Evolutionary conservation across 1,284 basidiomycete species (phyloP).

Genomic region (Entoloma clypeatum): DNA sequence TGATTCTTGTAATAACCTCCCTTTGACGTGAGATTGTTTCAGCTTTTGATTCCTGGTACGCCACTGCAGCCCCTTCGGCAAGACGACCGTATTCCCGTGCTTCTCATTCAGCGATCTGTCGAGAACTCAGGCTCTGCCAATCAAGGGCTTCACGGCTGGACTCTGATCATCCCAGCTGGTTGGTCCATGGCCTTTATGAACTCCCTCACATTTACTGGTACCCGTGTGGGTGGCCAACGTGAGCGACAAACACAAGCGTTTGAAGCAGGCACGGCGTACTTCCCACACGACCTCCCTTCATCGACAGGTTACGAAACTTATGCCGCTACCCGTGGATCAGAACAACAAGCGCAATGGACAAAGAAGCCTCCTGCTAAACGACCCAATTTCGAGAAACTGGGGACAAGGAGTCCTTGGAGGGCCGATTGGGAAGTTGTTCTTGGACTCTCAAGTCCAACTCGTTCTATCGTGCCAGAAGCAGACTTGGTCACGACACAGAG

Average conservation of each 20-base stretch:
- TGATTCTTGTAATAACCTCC: too few species aligned
- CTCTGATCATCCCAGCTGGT: slow-evolving; percentile 75
- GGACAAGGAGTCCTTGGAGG: slow-evolving; percentile 67
- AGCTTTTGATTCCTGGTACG: slow-evolving; percentile 78
- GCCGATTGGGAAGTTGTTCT: slow-evolving; percentile 71
- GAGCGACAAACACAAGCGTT: slow-evolving; percentile 75
- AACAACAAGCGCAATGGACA: slow-evolving; percentile 66
- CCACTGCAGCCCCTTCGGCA: slow-evolving; percentile 58
- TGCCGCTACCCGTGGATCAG: slow-evolving; percentile 42
- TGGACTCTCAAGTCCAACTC: slow-evolving; percentile 37
- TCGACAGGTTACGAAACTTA: slow-evolving; percentile 51
- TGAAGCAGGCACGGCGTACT: slow-evolving; percentile 70
- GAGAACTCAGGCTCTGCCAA: slow-evolving; percentile 35
- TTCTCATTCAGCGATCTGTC: slow-evolving; percentile 80
- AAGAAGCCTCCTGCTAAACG: slow-evolving; percentile 84
- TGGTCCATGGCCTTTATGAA: slow-evolving; percentile 87
- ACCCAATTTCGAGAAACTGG: slow-evolving; percentile 64
- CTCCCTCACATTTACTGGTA: slow-evolving; percentile 77
- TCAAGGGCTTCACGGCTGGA: slow-evolving; percentile 74
- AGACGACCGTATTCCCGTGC: slow-evolving; percentile 78
- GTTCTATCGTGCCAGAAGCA: slow-evolving; percentile 1
- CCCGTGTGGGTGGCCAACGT: slow-evolving; percentile 76
- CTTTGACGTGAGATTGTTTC: too few species aligned
- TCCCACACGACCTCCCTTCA: slow-evolving; percentile 78
- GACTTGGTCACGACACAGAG: slow-evolving; percentile 54